These are phyloP conservation scores for Ophiostoma ips DNA, from an alignment of 2,329 filamentous ascomycete species.

Conservation along the genomic window DNA sequence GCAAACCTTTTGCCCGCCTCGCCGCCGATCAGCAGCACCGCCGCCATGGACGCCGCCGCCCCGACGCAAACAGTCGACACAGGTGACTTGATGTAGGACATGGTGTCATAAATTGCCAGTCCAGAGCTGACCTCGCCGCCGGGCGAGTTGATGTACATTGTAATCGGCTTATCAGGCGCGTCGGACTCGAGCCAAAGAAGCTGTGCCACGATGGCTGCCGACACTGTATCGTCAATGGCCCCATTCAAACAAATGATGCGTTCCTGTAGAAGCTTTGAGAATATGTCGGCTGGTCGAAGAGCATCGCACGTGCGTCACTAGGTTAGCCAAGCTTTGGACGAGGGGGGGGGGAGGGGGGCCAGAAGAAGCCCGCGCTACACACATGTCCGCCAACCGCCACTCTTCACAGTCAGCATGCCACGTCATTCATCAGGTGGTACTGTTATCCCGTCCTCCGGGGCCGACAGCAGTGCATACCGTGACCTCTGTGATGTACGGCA, in stretches of 20 bases:
- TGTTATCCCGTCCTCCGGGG: not conserved
- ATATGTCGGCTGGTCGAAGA: conserved; percentile 54
- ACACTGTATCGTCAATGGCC: conserved; percentile 76
- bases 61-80: conserved; percentile 93
- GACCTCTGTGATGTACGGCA: conserved; percentile 46
- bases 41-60: conserved; percentile 90
- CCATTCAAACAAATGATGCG: conserved; percentile 91
- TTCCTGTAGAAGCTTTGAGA: conserved; percentile 73
- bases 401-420: conserved; percentile 32
- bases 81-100: conserved; percentile 88
- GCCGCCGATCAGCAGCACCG: conserved; percentile 74
- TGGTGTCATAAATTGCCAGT: conserved; percentile 93
- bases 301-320: not conserved
- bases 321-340: not conserved
- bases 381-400: conserved; percentile 68
- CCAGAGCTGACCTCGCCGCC: conserved; percentile 83
- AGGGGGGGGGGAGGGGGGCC: too few species aligned
- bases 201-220: conserved; percentile 89
- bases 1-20: conserved; percentile 74
- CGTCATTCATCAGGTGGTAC: not conserved
- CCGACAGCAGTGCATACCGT: conserved; percentile 25
- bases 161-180: conserved; percentile 85
- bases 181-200: conserved; percentile 97
- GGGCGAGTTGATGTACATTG: conserved; percentile 94
- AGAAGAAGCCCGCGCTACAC: conserved; percentile 21